phyloP scores from a whole-genome alignment of 106 monocot genomes.

The Chionographis japonica region DNA sequence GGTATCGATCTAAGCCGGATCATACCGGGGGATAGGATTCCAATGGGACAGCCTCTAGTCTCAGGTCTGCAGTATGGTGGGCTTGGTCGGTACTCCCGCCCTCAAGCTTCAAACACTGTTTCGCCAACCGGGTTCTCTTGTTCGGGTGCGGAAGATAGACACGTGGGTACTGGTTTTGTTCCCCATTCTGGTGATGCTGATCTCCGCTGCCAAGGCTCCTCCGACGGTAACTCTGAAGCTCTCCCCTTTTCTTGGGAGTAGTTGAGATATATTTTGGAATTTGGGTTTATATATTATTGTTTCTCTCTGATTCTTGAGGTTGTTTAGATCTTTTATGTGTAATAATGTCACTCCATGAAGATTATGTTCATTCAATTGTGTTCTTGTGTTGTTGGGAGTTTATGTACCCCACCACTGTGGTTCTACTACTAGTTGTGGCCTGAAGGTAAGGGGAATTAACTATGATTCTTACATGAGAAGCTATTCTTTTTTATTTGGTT shows the following conservation, averaged over 20 bases:
- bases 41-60: constrained; percentile 26
- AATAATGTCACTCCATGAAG: too few species aligned
- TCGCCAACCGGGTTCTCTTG: constrained; percentile 29
- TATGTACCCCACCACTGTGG: too few species aligned
- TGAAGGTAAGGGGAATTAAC: too few species aligned
- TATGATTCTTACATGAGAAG: too few species aligned
- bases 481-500: too few species aligned
- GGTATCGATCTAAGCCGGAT: constrained; percentile 21
- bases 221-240: constrained; percentile 17
- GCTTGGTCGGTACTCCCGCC: constrained; percentile 9
- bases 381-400: too few species aligned
- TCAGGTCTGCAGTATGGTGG: constrained; percentile 11
- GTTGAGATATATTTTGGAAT: neutral
- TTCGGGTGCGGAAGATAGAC: constrained; percentile 23
- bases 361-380: too few species aligned
- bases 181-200: constrained; percentile 20
- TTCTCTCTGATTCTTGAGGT: too few species aligned
- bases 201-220: constrained; percentile 31
- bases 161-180: constrained; percentile 31
- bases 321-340: too few species aligned
- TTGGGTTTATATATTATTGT: too few species aligned
- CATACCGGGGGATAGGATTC: constrained; percentile 22
- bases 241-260: constrained; percentile 68
- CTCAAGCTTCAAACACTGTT: constrained; percentile 8
- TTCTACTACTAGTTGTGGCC: too few species aligned